Base-by-base conservation (phyloP, 2,329 filamentous ascomycete species). In the Pseudofabraea citricarpa region DNA sequence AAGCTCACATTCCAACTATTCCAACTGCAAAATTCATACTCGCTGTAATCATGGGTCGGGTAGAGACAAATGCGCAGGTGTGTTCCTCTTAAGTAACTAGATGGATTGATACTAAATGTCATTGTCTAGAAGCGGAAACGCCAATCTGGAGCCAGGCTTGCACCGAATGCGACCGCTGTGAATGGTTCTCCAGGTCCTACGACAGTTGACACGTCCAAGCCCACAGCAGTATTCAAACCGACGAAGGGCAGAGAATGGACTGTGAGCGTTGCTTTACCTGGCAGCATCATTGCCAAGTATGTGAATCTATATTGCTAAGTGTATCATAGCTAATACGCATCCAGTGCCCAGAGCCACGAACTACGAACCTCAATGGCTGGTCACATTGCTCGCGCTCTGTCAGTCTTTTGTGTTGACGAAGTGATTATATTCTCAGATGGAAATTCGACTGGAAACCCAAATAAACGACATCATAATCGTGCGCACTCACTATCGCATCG, bases 341-440 rank as follows among this genome's bases (percentile, higher is more conserved):
- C 6, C 38, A 60, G 58, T 46, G 53, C 53, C 13, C 56, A 62
- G 56, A 48, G 53, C 22, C 56, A 57, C 50, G 87, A 94, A 47
- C 82, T 87, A 59, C 84, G 88, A 60, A 88, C 84, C 26, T 74
- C 76, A 37, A 72, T 86, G 37, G 84, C 83, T 1, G 86, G 85
- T 6, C 82, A 85, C 51, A 82, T 95, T 41, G 88, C 88, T 5
- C 85, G 89, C 41, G 87, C 87, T 24, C 75, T 89, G 40, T 85
- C 87, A 48, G 83, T 94, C 50, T 94, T 93, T 66, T 84, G 79
- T 57, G 76, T 95, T 53, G 89, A 95, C 60, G 89, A 95, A 66
- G 74, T 94, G 22, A 74, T 95, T 40, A 70, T 95, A 43, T 95
- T 86, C 63, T 81, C 91, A 58, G 89, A 94, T 64, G 75, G 73